Conservation (phyloP, 2,329 filamentous ascomycete genomes). For the Raffaelea albimanens region DNA sequence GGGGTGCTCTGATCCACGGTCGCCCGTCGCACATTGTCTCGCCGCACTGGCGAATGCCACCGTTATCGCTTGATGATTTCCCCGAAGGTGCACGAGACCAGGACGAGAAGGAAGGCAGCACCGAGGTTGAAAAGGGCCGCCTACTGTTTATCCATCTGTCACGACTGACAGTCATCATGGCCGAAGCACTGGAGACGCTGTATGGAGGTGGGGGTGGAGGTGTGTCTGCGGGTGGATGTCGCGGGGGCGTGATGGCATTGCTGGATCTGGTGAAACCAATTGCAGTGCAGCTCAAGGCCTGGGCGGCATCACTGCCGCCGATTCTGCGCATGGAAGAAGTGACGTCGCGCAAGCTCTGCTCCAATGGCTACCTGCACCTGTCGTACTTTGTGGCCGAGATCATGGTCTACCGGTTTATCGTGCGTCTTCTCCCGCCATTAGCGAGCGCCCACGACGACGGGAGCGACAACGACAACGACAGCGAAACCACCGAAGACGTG, state of each 20-base stretch:
- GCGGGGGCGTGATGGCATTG: slow-evolving; percentile 12
- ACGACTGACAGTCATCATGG: slow-evolving; percentile 38
- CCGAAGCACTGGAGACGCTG: slow-evolving; percentile 39
- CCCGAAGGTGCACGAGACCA: slow-evolving; percentile 26
- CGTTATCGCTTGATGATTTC: slow-evolving; percentile 25
- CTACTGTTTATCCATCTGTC: slow-evolving; percentile 42
- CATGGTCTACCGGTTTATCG: slow-evolving; percentile 38
- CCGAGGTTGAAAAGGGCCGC: slow-evolving; percentile 33
- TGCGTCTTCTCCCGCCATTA: slow-evolving; percentile 27
- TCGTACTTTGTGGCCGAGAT: slow-evolving; percentile 43
- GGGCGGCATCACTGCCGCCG: slow-evolving; percentile 14
- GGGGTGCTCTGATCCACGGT: slow-evolving; percentile 65
- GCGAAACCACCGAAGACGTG: no score
- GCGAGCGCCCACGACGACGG: no score
- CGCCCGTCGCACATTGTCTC: slow-evolving; percentile 34
- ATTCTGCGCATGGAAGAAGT: slow-evolving; percentile 17
- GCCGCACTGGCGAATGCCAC: slow-evolving; percentile 40
- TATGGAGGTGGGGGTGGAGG: slow-evolving; percentile 29
- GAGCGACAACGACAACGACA: no score
- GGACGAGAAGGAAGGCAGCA: slow-evolving; percentile 27
- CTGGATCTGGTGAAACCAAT: slow-evolving; percentile 17
- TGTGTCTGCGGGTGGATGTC: slow-evolving; percentile 20
- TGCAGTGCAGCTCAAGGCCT: slow-evolving; percentile 16
- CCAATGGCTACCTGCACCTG: slow-evolving; percentile 36
- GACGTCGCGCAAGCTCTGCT: slow-evolving; percentile 17